These are phyloP conservation scores for Penicillium sp. DNA, from an alignment of 2,329 filamentous ascomycete genomes.

Conservation along the genomic window DNA sequence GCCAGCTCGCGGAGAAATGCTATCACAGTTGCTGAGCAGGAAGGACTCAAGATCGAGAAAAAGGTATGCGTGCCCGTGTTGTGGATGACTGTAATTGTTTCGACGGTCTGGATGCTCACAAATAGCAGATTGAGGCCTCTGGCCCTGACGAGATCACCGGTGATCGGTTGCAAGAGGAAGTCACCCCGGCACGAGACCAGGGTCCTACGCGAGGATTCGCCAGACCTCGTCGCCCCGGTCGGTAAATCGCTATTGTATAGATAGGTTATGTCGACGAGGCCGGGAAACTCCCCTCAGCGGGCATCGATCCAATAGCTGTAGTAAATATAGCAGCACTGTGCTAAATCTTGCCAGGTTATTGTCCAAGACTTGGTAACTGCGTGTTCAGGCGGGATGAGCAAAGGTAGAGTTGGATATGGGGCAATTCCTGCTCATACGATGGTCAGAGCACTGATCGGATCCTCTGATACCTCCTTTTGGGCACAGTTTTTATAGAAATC, in stretches of 20 bases:
- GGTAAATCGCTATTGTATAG: constrained; percentile 27
- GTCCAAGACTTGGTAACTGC: neutral
- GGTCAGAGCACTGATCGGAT: neutral
- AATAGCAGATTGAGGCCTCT: constrained; percentile 54
- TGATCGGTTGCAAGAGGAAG: constrained; percentile 52
- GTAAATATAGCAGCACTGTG: neutral
- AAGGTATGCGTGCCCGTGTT: constrained; percentile 40
- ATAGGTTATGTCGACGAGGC: neutral
- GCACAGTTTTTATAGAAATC: neutral
- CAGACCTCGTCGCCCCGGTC: constrained; percentile 61
- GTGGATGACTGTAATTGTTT: neutral
- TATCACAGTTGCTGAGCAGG: constrained; percentile 53
- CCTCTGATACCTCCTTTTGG: neutral
- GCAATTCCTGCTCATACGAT: too few species aligned
- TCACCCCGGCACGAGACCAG: constrained; percentile 48
- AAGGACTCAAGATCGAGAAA: constrained; percentile 57
- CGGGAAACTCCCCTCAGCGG: neutral
- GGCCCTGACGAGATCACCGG: constrained; percentile 57
- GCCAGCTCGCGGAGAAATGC: constrained; percentile 56
- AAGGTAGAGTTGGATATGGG: neutral
- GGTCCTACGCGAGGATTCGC: constrained; percentile 55
- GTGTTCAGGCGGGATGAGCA: neutral
- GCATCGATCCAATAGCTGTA: neutral
- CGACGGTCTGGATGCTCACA: constrained; percentile 18
- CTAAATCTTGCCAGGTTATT: neutral